phyloP scores from a whole-genome alignment of 495 filamentous ascomycete species.

The Aspergillus diversus region DNA sequence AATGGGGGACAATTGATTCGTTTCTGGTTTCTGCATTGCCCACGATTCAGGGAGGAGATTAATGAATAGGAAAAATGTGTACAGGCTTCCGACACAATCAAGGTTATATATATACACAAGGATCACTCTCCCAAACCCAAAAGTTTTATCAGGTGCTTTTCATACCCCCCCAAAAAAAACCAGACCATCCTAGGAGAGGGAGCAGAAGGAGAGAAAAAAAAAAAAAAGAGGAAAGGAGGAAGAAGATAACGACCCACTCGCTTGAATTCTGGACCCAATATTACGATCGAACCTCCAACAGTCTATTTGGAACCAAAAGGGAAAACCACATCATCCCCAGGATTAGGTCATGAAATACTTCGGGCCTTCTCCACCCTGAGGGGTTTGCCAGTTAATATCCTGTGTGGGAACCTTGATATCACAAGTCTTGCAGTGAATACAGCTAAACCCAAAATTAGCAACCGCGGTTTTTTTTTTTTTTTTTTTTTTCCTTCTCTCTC shows the following conservation, averaged over 20 bases:
- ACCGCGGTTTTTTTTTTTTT: neutral
- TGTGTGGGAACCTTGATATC: constrained; percentile 97
- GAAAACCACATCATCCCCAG: neutral
- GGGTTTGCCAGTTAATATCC: constrained; percentile 96
- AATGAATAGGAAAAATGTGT: neutral
- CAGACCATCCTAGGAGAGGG: too few species aligned
- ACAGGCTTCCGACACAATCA: neutral
- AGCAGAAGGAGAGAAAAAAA: too few species aligned
- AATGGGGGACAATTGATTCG: too few species aligned
- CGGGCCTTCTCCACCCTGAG: constrained; percentile 93
- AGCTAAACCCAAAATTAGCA: constrained; percentile 58
- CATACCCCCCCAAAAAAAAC: too few species aligned
- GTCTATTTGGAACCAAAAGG: neutral
- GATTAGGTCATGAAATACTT: constrained; percentile 90
- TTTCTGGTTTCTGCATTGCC: neutral
- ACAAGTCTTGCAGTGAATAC: constrained; percentile 99
- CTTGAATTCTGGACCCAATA: neutral
- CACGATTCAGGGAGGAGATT: neutral
- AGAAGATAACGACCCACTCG: neutral
- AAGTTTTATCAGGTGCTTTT: constrained; percentile 3
- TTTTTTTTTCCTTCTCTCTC: too few species aligned
- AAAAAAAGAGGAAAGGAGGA: too few species aligned
- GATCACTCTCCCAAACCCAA: neutral
- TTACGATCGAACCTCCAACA: neutral
- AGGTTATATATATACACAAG: constrained; percentile 2